Base-by-base conservation (phyloP, 352 stramenopile species). In the Pythium phragmiticola region DNA sequence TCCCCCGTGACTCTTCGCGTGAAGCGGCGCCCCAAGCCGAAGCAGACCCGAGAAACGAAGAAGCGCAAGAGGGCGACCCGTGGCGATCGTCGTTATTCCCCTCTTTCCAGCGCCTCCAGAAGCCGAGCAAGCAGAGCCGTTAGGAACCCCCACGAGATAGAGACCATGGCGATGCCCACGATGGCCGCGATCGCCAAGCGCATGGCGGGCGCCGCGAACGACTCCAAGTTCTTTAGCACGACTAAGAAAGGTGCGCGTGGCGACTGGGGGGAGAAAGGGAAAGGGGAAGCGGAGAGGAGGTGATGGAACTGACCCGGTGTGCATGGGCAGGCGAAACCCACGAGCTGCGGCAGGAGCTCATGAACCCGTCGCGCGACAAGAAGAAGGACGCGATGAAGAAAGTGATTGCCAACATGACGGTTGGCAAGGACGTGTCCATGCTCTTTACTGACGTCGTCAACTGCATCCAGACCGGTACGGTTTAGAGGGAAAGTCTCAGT, bases 381-480 rank as follows among this genome's bases (percentile, higher is more conserved):
- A 99, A 99, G 83, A 98, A 99, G 58, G 97, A 99, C 72, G 98
- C 98, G 3, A 96, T 99, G 46, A 99, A 99, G 83, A 99, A 99
- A 74, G 97, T 99, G 43, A 99, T 99, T 75, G 97, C 97, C 21
- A 97, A 95, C 76, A 99, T 99, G 96, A 99, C 97, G 5, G 96
- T 99, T 37, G 98, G 97, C 50, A 99, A 99, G 72, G 97, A 99
- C 78, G 97, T 99, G 13, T 98, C 90, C 14, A 97, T 96, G 84
- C 90, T 99, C 36, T 99, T 99, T 80, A 99, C 97, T 13, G 97
- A 99, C 76, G 96, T 99, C 12, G 84, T 99, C 19, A 99, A 99
- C 77, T 99, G 97, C 81, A 99, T 99, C 66, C 97, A 99, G 73
- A 99, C 97, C 17, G 92, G 91, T 92, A 60, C 52, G 21, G 7